These are phyloP conservation scores for Millerozyma acaciae DNA, from an alignment of 805 yeast species.

Conservation along the genomic window DNA sequence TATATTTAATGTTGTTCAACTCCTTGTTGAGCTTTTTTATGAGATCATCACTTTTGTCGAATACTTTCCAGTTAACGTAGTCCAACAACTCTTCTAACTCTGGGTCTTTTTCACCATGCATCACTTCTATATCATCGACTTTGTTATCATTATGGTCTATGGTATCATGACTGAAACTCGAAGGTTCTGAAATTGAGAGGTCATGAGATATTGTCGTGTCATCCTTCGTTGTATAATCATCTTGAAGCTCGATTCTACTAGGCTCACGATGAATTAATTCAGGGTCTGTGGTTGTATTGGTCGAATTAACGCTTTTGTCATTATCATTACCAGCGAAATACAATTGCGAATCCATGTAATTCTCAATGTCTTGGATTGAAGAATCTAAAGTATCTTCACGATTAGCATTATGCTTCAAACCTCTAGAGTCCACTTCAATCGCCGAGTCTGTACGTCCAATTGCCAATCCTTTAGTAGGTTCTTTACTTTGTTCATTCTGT, in stretches of 20 bases:
- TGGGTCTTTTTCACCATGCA: conserved; percentile 30
- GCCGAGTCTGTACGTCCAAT: conserved; percentile 1
- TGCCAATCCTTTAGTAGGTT: conserved; percentile 7
- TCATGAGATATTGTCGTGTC: neutral
- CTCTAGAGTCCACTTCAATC: neutral
- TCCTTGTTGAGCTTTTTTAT: conserved; percentile 56
- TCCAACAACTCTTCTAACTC: conserved; percentile 66
- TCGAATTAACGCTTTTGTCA: neutral
- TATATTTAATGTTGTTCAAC: conserved; percentile 57
- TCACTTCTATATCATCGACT: neutral
- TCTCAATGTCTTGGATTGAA: conserved; percentile 39
- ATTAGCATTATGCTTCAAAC: neutral
- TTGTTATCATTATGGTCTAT: conserved; percentile 6
- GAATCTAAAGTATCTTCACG: conserved; percentile 20
- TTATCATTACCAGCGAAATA: conserved; percentile 10
- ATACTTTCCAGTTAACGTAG: conserved; percentile 71
- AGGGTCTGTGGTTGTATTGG: neutral
- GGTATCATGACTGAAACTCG: neutral
- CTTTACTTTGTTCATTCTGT: neutral
- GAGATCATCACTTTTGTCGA: conserved; percentile 59
- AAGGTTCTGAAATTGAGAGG: neutral
- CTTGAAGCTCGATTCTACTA: conserved; percentile 10
- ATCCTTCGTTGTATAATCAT: conserved; percentile 4
- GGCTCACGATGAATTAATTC: neutral
- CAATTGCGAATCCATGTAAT: conserved; percentile 34